These are phyloP conservation scores for Trametes maxima DNA, from an alignment of 768 basidiomycete species.

Conservation along the genomic window DNA sequence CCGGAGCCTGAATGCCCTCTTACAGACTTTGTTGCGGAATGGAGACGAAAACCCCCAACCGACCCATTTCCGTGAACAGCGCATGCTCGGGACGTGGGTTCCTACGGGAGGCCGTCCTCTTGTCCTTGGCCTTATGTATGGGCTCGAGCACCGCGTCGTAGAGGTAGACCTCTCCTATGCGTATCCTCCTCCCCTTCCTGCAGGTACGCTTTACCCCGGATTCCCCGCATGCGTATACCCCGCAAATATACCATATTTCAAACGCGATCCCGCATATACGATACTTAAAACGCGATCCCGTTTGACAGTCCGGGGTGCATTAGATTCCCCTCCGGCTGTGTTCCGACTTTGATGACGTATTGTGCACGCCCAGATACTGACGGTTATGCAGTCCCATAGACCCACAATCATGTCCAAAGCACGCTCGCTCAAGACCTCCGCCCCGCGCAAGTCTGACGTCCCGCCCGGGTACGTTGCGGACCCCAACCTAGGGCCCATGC, in stretches of 20 bases:
- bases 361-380: neutral
- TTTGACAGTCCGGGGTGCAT: slow-evolving; percentile 7
- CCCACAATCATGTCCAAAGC: slow-evolving; percentile 25
- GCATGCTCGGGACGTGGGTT: neutral
- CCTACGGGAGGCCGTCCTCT: slow-evolving; percentile 1
- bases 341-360: slow-evolving; percentile 3
- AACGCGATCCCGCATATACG: neutral
- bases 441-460: slow-evolving; percentile 34
- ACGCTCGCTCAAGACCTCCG: slow-evolving; percentile 37
- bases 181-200: neutral
- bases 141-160: neutral
- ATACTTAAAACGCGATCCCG: neutral
- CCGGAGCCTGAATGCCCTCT: too few species aligned
- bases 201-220: slow-evolving; percentile 11
- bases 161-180: neutral
- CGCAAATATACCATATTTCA: neutral
- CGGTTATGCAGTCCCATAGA: slow-evolving; percentile 18
- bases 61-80: slow-evolving; percentile 11
- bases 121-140: neutral
- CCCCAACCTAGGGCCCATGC: slow-evolving; percentile 63
- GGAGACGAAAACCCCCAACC: neutral
- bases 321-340: neutral
- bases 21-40: neutral
- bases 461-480: slow-evolving; percentile 57
- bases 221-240: neutral